Evolutionary conservation across 495 filamentous ascomycete species (phyloP), one percentile per base, ranked within the genome.

Genomic region (Penicillium bialowiezense): DNA sequence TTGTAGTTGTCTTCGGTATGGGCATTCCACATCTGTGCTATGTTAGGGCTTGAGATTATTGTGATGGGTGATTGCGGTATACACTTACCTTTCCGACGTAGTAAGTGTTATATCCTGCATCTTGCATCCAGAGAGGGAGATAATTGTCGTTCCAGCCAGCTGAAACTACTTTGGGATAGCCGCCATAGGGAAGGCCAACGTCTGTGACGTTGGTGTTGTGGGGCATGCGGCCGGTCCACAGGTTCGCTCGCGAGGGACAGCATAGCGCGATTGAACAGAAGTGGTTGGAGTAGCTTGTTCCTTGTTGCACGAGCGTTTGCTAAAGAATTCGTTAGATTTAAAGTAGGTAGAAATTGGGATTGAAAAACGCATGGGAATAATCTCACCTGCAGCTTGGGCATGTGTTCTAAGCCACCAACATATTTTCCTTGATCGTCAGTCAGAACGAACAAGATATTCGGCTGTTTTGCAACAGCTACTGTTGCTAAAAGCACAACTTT

Each of bases 31-130:
- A 89, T 71, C 61, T 32, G 12, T 26, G 29, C 12, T 32, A 10
- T 3, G 29, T 32, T 32, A 32, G 29, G 29, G 29, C 7, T 13
- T 32, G 29, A 4, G 4, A 5, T 28, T 32, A 4, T 12, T 12
- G 23, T 4, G 8, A 26, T 26, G 4, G 23, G 23, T 26, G 23
- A 7, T 12, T 32, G 3, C 7, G 5, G 5, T 32, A 32, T 32
- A 10, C 3, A 32, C 29, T 32, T 32, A 32, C 29, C 12, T 88
- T 89, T 32, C 85, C 84, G 5, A 78, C 79, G 60, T 87, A 87
- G 65, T 85, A 87, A 0, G 85, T 88, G 55, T 80, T 74, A 59
- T 87, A 86, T 19, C 82, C 83, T 2, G 79, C 78, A 10, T 81
- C 61, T 55, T 88, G 83, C 21, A 88, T 72, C 85, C 85, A 88